Conservation (phyloP, 2,329 filamentous ascomycete genomes). For the Colletotrichum sp. region DNA sequence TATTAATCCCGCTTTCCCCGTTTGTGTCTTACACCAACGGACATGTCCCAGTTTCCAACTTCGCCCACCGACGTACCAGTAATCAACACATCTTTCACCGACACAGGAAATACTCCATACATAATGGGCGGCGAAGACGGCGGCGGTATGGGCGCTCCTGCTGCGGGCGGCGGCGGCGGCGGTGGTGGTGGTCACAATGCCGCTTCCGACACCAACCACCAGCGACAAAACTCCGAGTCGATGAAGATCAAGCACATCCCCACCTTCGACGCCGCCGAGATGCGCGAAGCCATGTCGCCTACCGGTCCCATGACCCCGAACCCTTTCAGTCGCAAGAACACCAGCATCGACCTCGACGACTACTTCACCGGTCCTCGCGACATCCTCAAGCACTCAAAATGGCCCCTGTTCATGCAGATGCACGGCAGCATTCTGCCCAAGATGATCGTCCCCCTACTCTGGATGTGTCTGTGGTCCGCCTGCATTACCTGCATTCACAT, state of each 20-base stretch:
- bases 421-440: constrained; percentile 78
- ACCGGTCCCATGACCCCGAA: constrained; percentile 32
- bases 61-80: constrained; percentile 3
- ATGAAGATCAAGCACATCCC: constrained; percentile 11
- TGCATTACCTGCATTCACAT: constrained; percentile 63
- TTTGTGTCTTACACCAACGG: background rate
- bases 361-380: constrained; percentile 73
- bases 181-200: background rate
- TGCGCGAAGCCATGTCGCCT: constrained; percentile 35
- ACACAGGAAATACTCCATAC: background rate
- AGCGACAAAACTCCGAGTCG: background rate
- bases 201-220: constrained; percentile 6
- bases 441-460: constrained; percentile 71
- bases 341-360: constrained; percentile 58
- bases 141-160: background rate
- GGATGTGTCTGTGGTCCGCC: constrained; percentile 70
- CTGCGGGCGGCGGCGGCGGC: background rate
- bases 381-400: constrained; percentile 76
- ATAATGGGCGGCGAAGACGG: constrained; percentile 18
- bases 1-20: background rate
- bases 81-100: background rate
- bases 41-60: background rate
- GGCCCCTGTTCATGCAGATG: constrained; percentile 76
- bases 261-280: background rate
- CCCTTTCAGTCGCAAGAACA: constrained; percentile 35